Evolutionary conservation across 306 rosid genomes (phyloP).

Genomic region (Cicer yamashitae): DNA sequence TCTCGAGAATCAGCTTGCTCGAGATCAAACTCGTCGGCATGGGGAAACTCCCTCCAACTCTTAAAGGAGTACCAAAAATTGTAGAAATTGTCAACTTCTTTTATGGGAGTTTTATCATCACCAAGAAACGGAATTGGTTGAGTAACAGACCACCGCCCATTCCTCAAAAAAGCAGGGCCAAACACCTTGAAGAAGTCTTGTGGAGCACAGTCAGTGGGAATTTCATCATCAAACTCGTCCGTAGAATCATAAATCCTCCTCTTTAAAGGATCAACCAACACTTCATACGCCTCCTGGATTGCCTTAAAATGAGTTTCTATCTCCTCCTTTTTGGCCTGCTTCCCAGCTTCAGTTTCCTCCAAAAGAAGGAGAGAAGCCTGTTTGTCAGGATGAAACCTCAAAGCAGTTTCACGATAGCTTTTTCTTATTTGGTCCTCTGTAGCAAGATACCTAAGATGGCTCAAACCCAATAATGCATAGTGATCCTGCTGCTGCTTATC

Average conservation of each 20-base stretch:
- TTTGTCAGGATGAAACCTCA: conserved; percentile 95
- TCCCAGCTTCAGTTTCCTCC: conserved; percentile 84
- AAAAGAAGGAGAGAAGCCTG: conserved; percentile 87
- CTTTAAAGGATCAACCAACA: conserved; percentile 76
- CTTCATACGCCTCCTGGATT: conserved; percentile 92
- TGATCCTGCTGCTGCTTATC: conserved; percentile 83
- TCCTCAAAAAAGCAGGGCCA: conserved; percentile 94
- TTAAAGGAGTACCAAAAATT: conserved; percentile 90
- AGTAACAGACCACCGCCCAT: conserved; percentile 90
- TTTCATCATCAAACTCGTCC: conserved; percentile 96
- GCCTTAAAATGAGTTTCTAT: conserved; percentile 90
- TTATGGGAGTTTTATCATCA: conserved; percentile 71
- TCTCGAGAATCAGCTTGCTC: conserved; percentile 99
- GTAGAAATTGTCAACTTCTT: conserved; percentile 82
- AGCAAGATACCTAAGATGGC: conserved; percentile 94
- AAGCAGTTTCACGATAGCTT: conserved; percentile 93
- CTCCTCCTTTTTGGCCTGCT: conserved; percentile 83
- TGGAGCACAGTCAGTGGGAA: conserved; percentile 93
- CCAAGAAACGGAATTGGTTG: conserved; percentile 84
- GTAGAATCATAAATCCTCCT: conserved; percentile 97
- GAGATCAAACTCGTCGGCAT: conserved; percentile 90
- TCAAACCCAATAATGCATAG: conserved; percentile 88
- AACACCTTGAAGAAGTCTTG: conserved; percentile 93
- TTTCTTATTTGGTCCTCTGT: conserved; percentile 92
- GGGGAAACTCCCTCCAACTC: conserved; percentile 99